These are phyloP conservation scores for Pelargonium australe DNA, from an alignment of 441 rosid species.

Conservation along the genomic window DNA sequence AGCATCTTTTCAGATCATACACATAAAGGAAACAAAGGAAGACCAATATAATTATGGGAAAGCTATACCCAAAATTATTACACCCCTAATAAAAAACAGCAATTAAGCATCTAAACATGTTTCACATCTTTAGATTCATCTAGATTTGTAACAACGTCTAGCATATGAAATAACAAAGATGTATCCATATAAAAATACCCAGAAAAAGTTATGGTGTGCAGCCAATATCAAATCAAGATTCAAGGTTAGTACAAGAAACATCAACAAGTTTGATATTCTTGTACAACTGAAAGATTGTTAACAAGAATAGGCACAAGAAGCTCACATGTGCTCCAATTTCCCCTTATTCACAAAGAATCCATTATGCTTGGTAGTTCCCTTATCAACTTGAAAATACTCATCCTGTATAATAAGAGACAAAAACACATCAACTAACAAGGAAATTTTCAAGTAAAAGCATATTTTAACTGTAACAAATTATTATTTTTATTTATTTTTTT, in stretches of 20 bases:
- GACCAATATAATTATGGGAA: background rate
- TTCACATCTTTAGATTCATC: background rate
- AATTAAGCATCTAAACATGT: background rate
- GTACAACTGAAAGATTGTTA: background rate
- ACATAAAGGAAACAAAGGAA: background rate
- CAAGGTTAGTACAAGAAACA: conserved; percentile 7
- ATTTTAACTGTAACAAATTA: background rate
- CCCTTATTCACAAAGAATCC: conserved; percentile 24
- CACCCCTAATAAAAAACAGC: background rate
- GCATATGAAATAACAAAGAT: background rate
- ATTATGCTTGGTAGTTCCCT: conserved; percentile 17
- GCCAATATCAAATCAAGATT: conserved; percentile 9
- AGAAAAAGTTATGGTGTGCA: background rate
- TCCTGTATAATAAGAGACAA: conserved; percentile 20
- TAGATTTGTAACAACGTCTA: background rate
- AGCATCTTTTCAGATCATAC: background rate
- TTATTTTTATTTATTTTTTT: too few species aligned
- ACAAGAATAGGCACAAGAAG: conserved; percentile 3
- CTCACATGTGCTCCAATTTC: conserved; percentile 28
- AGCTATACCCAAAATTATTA: background rate
- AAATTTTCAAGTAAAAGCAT: background rate
- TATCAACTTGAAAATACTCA: conserved; percentile 29
- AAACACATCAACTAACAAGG: background rate
- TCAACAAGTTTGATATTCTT: conserved; percentile 7
- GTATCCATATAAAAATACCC: background rate